Percentiles rank a stretch among this genome's conserved stretches.
Conservation (phyloP, 257 asterid genomes). For the Solanum sejunctum region DNA sequence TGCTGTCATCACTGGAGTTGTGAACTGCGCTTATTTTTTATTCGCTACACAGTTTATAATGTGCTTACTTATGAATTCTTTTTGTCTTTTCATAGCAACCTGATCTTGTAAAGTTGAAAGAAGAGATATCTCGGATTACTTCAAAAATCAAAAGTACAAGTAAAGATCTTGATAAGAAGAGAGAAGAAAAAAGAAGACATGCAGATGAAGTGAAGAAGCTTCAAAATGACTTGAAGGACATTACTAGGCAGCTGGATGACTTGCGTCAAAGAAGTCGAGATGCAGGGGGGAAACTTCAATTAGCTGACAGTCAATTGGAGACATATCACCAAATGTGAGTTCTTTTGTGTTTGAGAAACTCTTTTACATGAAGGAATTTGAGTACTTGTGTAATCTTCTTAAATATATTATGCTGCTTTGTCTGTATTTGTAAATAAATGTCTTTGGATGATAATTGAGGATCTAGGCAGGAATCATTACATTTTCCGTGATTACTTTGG, state of each 20-base stretch:
- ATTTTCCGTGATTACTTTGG: background rate
- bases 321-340: conserved; percentile 88
- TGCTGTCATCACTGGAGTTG: background rate
- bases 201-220: conserved; percentile 62
- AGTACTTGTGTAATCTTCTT: background rate
- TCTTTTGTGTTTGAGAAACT: conserved; percentile 1
- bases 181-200: conserved; percentile 67
- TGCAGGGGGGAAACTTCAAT: conserved; percentile 84
- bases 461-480: background rate
- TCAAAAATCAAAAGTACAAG: conserved; percentile 60
- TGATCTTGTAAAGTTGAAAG: conserved; percentile 81
- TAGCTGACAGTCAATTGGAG: conserved; percentile 92
- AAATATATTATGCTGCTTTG: background rate
- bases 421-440: background rate
- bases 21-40: background rate
- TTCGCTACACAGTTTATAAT: background rate
- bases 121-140: conserved; percentile 69
- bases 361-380: background rate
- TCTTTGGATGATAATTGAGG: background rate
- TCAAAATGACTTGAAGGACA: conserved; percentile 66
- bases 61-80: background rate
- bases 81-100: conserved; percentile 54
- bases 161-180: conserved; percentile 71
- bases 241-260: conserved; percentile 68
- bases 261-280: conserved; percentile 68